Percentiles rank a stretch among this genome's conserved stretches.
Evolutionary conservation across 1,139 yeast species (phyloP).

Genomic region (Geotrichum carabidarum): DNA sequence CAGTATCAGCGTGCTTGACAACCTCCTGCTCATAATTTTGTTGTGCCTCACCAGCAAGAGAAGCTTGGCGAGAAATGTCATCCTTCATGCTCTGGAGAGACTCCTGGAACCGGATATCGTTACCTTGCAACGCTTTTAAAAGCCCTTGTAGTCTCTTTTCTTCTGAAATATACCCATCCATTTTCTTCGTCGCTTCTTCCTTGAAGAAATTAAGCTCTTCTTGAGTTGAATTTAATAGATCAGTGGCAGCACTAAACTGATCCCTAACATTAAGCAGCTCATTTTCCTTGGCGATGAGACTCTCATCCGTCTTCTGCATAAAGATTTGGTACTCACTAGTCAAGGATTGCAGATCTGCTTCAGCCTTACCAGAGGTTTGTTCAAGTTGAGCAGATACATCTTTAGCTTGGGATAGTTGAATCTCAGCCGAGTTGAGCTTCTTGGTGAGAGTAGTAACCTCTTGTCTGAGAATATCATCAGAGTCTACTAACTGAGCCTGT

Average conservation of each 20-base stretch:
- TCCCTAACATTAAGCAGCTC: constrained; percentile 42
- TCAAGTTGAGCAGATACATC: constrained; percentile 50
- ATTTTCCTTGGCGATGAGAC: constrained; percentile 40
- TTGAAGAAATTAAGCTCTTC: constrained; percentile 15
- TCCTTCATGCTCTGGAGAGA: constrained; percentile 31
- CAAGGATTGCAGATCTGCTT: constrained; percentile 44
- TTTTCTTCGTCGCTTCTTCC: constrained; percentile 26
- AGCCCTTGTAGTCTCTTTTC: constrained; percentile 40
- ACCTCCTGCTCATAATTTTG: constrained; percentile 53
- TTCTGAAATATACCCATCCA: constrained; percentile 33
- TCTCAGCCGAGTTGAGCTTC: constrained; percentile 42
- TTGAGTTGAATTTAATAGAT: constrained; percentile 29
- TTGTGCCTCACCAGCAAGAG: constrained; percentile 50
- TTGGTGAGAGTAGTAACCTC: constrained; percentile 38
- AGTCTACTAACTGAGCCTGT: constrained; percentile 29
- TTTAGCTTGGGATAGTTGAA: constrained; percentile 47
- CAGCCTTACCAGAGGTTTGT: constrained; percentile 47
- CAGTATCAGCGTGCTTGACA: constrained; percentile 53
- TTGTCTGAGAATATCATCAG: constrained; percentile 28
- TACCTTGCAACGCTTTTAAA: constrained; percentile 42
- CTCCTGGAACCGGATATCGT: constrained; percentile 36
- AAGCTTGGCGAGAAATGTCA: constrained; percentile 52
- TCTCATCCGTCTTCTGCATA: constrained; percentile 40
- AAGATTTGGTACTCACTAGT: constrained; percentile 43
- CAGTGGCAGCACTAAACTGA: constrained; percentile 35